These are phyloP conservation scores for Dioscorea zingiberensis DNA, from an alignment of 106 monocot species.

Conservation along the genomic window DNA sequence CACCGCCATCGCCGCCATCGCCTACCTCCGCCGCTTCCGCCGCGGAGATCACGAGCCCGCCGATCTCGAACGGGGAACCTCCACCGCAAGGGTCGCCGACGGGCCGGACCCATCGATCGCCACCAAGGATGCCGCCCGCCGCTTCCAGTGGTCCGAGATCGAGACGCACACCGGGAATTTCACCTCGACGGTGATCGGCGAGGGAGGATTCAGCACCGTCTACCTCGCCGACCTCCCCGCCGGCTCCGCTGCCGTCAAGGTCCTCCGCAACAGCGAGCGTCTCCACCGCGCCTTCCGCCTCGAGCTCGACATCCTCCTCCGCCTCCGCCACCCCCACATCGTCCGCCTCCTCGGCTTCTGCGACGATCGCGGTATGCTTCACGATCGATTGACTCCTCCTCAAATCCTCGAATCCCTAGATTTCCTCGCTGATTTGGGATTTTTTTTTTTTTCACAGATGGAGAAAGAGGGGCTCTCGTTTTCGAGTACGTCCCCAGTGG, in stretches of 20 bases:
- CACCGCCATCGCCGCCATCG: background rate
- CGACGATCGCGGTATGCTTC: constrained; percentile 51
- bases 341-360: constrained; percentile 68
- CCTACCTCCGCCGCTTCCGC: background rate
- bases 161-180: constrained; percentile 38
- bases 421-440: background rate
- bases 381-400: background rate
- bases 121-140: background rate
- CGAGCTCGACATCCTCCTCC: constrained; percentile 64
- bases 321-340: constrained; percentile 45
- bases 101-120: background rate
- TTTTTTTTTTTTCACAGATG: constrained; percentile 6
- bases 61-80: background rate
- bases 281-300: constrained; percentile 48
- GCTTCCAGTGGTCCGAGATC: constrained; percentile 49
- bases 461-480: constrained; percentile 12
- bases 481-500: constrained; percentile 14
- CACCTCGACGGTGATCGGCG: constrained; percentile 30
- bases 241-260: constrained; percentile 44
- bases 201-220: constrained; percentile 54
- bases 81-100: constrained; percentile 8
- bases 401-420: background rate
- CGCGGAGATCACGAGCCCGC: background rate
- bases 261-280: constrained; percentile 47
- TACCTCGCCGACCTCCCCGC: constrained; percentile 18